Percentiles rank a stretch among this genome's conserved stretches.
Conservation (phyloP, 106 monocot species). For the Agapanthus africanus region DNA sequence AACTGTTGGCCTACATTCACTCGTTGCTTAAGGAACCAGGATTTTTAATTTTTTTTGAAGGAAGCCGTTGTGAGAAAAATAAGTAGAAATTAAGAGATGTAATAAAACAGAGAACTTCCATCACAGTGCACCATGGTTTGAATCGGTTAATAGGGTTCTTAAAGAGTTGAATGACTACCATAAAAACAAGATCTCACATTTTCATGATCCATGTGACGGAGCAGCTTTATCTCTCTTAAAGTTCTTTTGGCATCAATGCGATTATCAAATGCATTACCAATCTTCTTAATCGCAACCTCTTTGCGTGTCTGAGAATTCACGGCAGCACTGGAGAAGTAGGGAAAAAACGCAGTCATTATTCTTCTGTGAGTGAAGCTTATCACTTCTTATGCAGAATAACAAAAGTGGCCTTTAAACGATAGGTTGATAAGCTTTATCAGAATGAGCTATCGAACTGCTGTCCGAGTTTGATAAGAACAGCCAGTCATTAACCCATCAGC, state of each 20-base stretch:
- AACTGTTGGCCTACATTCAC: too few relatives aligned
- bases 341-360: neutral
- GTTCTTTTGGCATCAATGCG: too few relatives aligned
- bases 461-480: neutral
- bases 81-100: neutral
- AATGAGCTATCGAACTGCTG: too few relatives aligned
- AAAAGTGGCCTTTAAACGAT: too few relatives aligned
- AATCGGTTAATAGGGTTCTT: neutral
- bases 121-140: neutral
- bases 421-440: too few relatives aligned
- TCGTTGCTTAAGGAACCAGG: too few relatives aligned
- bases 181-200: slow-evolving; percentile 23
- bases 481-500: neutral
- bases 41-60: too few relatives aligned
- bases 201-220: slow-evolving; percentile 66
- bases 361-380: neutral
- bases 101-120: neutral
- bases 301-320: slow-evolving; percentile 55
- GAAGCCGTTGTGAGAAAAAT: too few relatives aligned
- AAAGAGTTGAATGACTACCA: neutral
- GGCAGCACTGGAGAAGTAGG: slow-evolving; percentile 39
- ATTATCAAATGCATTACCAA: slow-evolving; percentile 72
- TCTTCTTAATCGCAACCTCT: slow-evolving; percentile 81
- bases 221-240: too few relatives aligned
- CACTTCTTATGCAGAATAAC: neutral